Evolutionary conservation across 352 stramenopile species (phyloP), one percentile per base, ranked within the genome.

Genomic region (Pelagophyceae sp.): DNA sequence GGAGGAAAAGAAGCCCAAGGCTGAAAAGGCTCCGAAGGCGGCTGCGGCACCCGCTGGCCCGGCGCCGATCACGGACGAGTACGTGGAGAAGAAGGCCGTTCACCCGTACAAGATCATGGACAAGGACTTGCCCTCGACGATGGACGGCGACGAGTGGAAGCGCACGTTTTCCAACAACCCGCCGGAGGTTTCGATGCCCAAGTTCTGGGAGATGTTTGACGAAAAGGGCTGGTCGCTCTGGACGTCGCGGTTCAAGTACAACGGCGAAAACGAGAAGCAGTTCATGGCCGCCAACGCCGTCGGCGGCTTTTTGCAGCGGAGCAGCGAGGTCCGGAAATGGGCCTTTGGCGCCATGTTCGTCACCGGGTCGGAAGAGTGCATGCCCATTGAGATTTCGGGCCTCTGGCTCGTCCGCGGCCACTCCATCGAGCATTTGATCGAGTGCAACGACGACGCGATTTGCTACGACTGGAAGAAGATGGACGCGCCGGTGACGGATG

Each of bases 271-370:
- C 86, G 94, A 89, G 76, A 91, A 91, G 80, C 83, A 92, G 72
- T 97, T 97, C 87, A 96, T 96, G 92, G 93, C 87, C 77, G 90
- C 86, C 82, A 97, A 97, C 84, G 87, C 94, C 72, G 87, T 96
- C 70, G 85, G 87, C 77, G 92, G 92, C 72, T 97, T 97, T 86
- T 80, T 96, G 69, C 92, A 97, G 85, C 87, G 92, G 69, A 92
- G 86, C 75, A 92, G 95, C 78, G 91, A 90, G 54, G 90, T 96
- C 78, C 87, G 92, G 78, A 96, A 95, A 87, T 96, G 91, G 85
- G 88, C 89, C 29, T 96, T 96, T 79, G 92, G 91, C 79, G 87
- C 93, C 80, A 92, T 92, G 86, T 83, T 88, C 72, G 85, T 93
- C 67, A 84, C 87, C 77, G 89, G 89, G 50, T 86, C 82, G 11